A percentile compares a stretch with the other conserved stretches of the same genome.
phyloP scores from a whole-genome alignment of 2,329 filamentous ascomycete genomes.

The Ramularia collo-cygni region DNA sequence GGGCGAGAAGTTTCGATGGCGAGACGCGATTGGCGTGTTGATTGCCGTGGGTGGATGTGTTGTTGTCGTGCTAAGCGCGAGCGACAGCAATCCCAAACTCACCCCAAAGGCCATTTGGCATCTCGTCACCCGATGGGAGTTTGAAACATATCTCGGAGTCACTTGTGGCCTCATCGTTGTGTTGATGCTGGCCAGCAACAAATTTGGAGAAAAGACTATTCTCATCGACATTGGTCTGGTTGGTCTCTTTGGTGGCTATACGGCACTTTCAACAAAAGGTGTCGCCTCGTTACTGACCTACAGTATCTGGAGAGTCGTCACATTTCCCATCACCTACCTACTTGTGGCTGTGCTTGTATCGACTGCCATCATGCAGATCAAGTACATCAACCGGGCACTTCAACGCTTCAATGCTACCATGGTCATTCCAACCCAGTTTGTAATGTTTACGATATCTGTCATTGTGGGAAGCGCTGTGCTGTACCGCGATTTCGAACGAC shows the following conservation, averaged over 20 bases:
- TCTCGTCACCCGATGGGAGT: slow-evolving; percentile 79
- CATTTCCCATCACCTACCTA: slow-evolving; percentile 85
- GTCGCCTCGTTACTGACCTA: slow-evolving; percentile 92
- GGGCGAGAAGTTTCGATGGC: slow-evolving; percentile 76
- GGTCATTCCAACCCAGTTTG: slow-evolving; percentile 96
- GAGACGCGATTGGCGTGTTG: slow-evolving; percentile 82
- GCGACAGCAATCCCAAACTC: slow-evolving; percentile 80
- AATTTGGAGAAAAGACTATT: slow-evolving; percentile 78
- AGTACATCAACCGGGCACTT: slow-evolving; percentile 84
- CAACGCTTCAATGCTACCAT: slow-evolving; percentile 95
- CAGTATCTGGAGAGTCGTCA: slow-evolving; percentile 79
- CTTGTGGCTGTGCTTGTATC: slow-evolving; percentile 71
- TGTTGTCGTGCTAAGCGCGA: slow-evolving; percentile 86
- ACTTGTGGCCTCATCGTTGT: slow-evolving; percentile 65
- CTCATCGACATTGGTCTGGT: slow-evolving; percentile 90
- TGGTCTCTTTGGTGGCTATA: slow-evolving; percentile 94
- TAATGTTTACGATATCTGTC: slow-evolving; percentile 90
- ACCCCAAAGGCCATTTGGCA: slow-evolving; percentile 85
- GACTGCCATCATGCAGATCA: slow-evolving; percentile 93
- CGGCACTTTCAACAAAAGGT: slow-evolving; percentile 92
- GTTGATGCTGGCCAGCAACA: slow-evolving; percentile 75
- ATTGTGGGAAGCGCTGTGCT: slow-evolving; percentile 89
- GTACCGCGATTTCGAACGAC: slow-evolving; percentile 90
- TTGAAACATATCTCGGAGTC: slow-evolving; percentile 81
- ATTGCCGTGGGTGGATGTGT: slow-evolving; percentile 84